Evolutionary conservation across 2,329 filamentous ascomycete species (phyloP).

Genomic region (Paracoccidioides lutzii): DNA sequence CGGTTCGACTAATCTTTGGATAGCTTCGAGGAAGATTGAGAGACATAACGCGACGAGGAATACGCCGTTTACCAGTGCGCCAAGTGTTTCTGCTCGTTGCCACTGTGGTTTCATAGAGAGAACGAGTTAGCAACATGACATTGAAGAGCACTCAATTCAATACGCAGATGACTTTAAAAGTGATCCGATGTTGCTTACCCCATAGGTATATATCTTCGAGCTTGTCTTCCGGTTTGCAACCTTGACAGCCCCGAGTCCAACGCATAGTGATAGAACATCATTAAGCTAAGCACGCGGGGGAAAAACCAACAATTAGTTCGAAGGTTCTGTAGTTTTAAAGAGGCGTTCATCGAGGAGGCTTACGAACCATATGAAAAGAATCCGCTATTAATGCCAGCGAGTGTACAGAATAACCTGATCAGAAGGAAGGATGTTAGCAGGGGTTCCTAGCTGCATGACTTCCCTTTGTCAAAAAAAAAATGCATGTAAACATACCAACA

Average conservation of each 20-base stretch:
- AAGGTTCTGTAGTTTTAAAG: neutral
- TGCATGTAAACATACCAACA: slow-evolving; percentile 39
- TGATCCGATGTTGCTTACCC: slow-evolving; percentile 43
- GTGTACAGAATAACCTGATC: slow-evolving; percentile 61
- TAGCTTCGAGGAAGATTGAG: slow-evolving; percentile 89
- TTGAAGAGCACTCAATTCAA: neutral
- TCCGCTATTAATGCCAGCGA: slow-evolving; percentile 91
- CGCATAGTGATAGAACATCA: slow-evolving; percentile 86
- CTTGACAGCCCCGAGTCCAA: slow-evolving; percentile 90
- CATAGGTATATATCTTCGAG: slow-evolving; percentile 90
- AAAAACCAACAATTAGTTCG: neutral
- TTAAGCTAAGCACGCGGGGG: slow-evolving; percentile 51
- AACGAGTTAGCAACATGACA: slow-evolving; percentile 13
- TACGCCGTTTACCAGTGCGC: slow-evolving; percentile 91
- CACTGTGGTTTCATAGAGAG: slow-evolving; percentile 44
- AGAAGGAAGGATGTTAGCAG: neutral
- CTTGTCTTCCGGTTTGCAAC: slow-evolving; percentile 66
- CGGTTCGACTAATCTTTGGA: slow-evolving; percentile 82
- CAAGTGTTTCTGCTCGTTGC: slow-evolving; percentile 92
- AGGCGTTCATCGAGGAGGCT: neutral
- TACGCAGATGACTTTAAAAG: slow-evolving; percentile 1
- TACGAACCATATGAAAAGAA: slow-evolving; percentile 86
- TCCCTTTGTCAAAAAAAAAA: neutral
- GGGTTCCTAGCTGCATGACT: neutral
- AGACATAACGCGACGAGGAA: slow-evolving; percentile 94